phyloP scores from a whole-genome alignment of 805 yeast species.

The Saccharomycopsis schoenii region DNA sequence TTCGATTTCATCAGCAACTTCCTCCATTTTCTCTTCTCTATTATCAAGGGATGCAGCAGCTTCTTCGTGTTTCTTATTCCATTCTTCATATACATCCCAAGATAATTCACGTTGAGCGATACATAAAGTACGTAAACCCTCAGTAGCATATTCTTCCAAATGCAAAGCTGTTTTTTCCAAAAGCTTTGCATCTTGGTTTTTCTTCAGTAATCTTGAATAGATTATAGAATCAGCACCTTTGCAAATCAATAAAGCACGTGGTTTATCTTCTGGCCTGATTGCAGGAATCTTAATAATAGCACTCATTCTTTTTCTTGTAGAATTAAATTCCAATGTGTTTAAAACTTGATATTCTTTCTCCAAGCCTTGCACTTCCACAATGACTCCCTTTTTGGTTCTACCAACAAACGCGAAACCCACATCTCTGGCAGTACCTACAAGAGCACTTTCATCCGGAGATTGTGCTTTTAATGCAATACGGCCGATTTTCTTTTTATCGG shows the following conservation, averaged over 20 bases:
- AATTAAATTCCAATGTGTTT: constrained; percentile 67
- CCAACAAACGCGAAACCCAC: constrained; percentile 60
- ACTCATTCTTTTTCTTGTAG: constrained; percentile 84
- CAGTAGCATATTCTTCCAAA: constrained; percentile 70
- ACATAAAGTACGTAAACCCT: constrained; percentile 75
- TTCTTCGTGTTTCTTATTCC: constrained; percentile 52
- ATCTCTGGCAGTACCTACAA: constrained; percentile 73
- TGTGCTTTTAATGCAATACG: constrained; percentile 59
- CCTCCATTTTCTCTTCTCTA: constrained; percentile 66
- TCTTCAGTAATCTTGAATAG: constrained; percentile 46
- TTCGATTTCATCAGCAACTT: constrained; percentile 66
- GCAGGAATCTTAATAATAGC: constrained; percentile 63
- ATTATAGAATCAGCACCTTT: constrained; percentile 83
- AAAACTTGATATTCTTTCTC: constrained; percentile 62
- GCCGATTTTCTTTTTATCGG: constrained; percentile 48
- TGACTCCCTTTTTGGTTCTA: constrained; percentile 57
- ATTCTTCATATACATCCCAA: constrained; percentile 50
- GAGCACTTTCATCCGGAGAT: constrained; percentile 82
- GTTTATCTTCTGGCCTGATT: constrained; percentile 33
- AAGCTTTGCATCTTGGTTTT: constrained; percentile 36
- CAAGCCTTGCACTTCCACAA: constrained; percentile 61
- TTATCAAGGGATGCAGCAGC: constrained; percentile 57
- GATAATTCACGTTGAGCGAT: constrained; percentile 60
- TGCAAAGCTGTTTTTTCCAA: constrained; percentile 60
- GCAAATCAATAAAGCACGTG: constrained; percentile 58